These are phyloP conservation scores for Kwoniella shivajii DNA, from an alignment of 1,284 basidiomycete species.

Conservation along the genomic window DNA sequence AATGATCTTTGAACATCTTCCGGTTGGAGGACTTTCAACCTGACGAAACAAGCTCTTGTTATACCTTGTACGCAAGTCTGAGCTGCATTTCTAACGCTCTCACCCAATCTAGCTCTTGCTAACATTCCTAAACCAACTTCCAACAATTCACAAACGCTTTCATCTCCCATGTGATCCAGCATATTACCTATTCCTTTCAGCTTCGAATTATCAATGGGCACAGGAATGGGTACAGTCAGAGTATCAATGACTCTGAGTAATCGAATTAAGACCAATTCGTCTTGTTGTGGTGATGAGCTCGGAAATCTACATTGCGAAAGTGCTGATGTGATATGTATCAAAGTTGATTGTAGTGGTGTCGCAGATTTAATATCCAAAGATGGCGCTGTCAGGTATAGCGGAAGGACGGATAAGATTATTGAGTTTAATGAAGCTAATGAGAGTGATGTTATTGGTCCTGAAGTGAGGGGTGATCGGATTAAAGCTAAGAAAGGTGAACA, in stretches of 20 bases:
- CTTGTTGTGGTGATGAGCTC: slow-evolving; percentile 90
- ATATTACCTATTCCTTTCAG: slow-evolving; percentile 57
- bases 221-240: slow-evolving; percentile 62
- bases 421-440: slow-evolving; percentile 84
- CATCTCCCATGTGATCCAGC: slow-evolving; percentile 70
- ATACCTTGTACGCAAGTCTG: slow-evolving; percentile 91
- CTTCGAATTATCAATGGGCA: slow-evolving; percentile 3
- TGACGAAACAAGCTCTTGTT: slow-evolving; percentile 76
- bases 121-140: slow-evolving; percentile 97
- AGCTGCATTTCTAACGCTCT: slow-evolving; percentile 72
- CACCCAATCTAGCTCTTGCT: slow-evolving; percentile 92
- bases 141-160: slow-evolving; percentile 96
- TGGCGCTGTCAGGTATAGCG: slow-evolving; percentile 44
- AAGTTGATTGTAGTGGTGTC: slow-evolving; percentile 58
- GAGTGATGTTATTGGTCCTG: slow-evolving; percentile 89
- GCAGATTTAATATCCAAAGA: slow-evolving; percentile 30
- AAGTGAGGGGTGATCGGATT: slow-evolving; percentile 87
- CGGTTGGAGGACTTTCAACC: slow-evolving; percentile 64
- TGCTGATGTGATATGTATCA: slow-evolving; percentile 83
- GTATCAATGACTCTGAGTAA: slow-evolving; percentile 90
- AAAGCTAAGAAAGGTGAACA: slow-evolving; percentile 90
- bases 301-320: slow-evolving; percentile 98
- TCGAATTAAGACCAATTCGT: slow-evolving; percentile 91
- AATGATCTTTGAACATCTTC: slow-evolving; percentile 45
- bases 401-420: slow-evolving; percentile 76